Base-by-base conservation (phyloP, 2,329 filamentous ascomycete genomes). In the Trichoderma oligosporum region DNA sequence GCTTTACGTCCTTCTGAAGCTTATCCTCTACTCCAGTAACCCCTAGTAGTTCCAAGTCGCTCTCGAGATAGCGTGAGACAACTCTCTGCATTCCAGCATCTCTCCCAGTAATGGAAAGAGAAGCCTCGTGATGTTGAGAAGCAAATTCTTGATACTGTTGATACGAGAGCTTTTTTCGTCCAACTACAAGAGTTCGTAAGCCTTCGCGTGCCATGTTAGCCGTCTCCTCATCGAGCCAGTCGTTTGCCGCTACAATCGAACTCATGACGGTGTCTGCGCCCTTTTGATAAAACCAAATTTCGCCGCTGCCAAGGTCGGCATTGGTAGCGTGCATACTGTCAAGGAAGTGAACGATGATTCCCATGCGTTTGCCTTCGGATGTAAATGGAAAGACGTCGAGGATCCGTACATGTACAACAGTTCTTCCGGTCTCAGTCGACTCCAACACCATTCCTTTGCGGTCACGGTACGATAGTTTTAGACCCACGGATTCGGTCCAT, bases 161-260 rank as follows among this genome's bases (percentile, higher is more conserved):
- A 5, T 78, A 65, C 0, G 91, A 93, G 5, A 99, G 78, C 65
- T 85, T 87, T 71, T 94, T 96, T 45, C 95, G 84, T n/a, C 94
- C 95, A 24, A 99, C 88, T 5, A 99, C 94, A 5, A 99, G 80
- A 0, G 94, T 99, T 58, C 94, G 87, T 48, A 99, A 78, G 36
- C 94, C 94, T 77, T 99, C 95, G 46, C 94, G 86, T 5, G 95
- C 95, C 95, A 99, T 99, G 70, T 99, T 99, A n/a, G 91, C 90
- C 0, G 94, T 97, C 72, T 99, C 94, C 71, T 99, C 94, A 64
- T 99, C 94, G 0, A 99, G 84, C 95, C 94, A 99, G 75, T 99
- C 94, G 68, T 97, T 99, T 16, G 92, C 85, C 7, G 88, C 90
- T 33, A 99, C 94, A 63, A 99, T 97, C 3, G 87, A 82, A n/a